These are phyloP conservation scores for Irpex sp. DNA, from an alignment of 1,284 basidiomycete genomes.

Conservation along the genomic window DNA sequence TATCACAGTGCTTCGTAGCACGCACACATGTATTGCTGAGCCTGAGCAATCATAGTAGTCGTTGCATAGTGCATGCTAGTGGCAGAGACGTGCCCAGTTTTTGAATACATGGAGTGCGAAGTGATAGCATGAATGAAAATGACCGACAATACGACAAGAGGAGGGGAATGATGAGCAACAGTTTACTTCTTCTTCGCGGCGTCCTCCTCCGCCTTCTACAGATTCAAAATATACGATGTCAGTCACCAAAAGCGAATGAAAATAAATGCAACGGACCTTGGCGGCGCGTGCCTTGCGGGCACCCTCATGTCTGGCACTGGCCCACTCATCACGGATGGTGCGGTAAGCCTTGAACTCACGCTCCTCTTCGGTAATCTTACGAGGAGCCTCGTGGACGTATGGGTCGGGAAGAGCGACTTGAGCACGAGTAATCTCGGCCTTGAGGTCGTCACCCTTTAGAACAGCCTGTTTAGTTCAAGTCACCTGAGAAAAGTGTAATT, in stretches of 20 bases:
- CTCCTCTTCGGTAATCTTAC: conserved; percentile 93
- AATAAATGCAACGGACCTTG: conserved; percentile 53
- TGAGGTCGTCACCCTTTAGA: conserved; percentile 79
- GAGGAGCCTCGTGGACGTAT: conserved; percentile 79
- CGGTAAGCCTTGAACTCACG: conserved; percentile 87
- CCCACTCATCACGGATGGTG: conserved; percentile 86
- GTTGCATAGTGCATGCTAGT: conserved; percentile 33
- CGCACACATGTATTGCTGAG: conserved; percentile 1
- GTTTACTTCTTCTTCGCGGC: conserved; percentile 89
- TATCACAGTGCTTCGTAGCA: not conserved
- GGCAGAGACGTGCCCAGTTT: conserved; percentile 32
- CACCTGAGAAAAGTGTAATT: not conserved
- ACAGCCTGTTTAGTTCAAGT: no score
- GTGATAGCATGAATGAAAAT: conserved; percentile 30
- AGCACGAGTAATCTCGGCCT: conserved; percentile 73
- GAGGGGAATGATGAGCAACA: conserved; percentile 22
- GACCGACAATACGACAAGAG: conserved; percentile 22
- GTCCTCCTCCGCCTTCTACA: conserved; percentile 88
- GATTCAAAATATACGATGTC: conserved; percentile 13
- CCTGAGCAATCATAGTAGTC: conserved; percentile 20
- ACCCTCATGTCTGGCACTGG: conserved; percentile 85
- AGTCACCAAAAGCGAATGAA: conserved; percentile 5
- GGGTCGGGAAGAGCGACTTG: conserved; percentile 68
- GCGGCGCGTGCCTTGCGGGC: conserved; percentile 76
- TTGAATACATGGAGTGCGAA: conserved; percentile 32